phyloP scores from a whole-genome alignment of 345 rosid species.

The Xanthoceras sorbifolium region DNA sequence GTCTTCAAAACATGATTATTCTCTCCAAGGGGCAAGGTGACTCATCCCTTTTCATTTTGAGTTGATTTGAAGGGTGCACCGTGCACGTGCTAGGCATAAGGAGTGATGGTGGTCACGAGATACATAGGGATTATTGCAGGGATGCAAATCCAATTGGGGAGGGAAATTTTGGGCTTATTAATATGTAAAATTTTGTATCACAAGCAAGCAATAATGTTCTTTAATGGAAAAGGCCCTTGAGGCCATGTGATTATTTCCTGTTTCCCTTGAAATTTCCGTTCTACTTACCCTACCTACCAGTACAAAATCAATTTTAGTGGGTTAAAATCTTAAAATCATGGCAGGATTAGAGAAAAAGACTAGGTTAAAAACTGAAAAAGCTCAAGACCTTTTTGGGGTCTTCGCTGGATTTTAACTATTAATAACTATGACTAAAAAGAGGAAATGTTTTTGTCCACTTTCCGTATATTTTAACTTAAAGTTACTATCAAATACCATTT shows the following conservation, averaged over 20 bases:
- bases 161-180: not conserved
- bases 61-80: constrained; percentile 28
- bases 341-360: not conserved
- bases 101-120: constrained; percentile 26
- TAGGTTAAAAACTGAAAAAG: constrained; percentile 16
- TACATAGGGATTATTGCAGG: constrained; percentile 31
- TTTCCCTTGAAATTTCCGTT: not conserved
- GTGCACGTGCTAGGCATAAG: constrained; percentile 31
- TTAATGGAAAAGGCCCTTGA: constrained; percentile 12
- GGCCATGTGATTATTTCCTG: constrained; percentile 22
- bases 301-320: not conserved
- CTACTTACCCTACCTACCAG: not conserved
- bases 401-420: not conserved
- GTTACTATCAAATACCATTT: not conserved
- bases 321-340: constrained; percentile 15
- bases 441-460: constrained; percentile 15
- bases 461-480: not conserved
- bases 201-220: constrained; percentile 22
- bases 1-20: constrained; percentile 18
- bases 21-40: constrained; percentile 16
- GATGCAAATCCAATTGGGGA: not conserved
- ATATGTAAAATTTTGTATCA: constrained; percentile 7
- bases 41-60: constrained; percentile 6
- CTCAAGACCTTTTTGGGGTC: constrained; percentile 8
- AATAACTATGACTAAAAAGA: not conserved